Conservation (phyloP, 345 rosid genomes). For the Pugionium cornutum region DNA sequence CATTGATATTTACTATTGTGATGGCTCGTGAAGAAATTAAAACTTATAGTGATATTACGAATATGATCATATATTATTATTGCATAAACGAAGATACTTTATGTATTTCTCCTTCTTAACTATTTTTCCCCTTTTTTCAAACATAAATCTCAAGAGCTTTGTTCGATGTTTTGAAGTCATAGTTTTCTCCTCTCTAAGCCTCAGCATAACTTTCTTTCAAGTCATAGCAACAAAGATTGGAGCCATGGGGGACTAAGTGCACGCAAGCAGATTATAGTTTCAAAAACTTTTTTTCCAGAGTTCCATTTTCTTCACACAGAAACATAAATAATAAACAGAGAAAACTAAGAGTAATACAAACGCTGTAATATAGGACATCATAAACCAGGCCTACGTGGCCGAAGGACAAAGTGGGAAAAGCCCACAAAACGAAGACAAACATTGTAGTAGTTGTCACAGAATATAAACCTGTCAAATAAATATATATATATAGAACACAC, state of each 20-base stretch:
- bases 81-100: no score
- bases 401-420: slow-evolving; percentile 12
- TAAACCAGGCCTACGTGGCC: slow-evolving; percentile 18
- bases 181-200: slow-evolving; percentile 14
- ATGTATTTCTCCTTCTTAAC: no score
- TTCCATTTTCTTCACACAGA: neutral
- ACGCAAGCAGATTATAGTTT: slow-evolving; percentile 48
- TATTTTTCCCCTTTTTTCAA: no score
- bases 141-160: neutral
- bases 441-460: neutral
- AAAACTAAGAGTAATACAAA: slow-evolving; percentile 1
- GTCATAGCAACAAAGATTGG: slow-evolving; percentile 87
- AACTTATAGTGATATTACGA: no score
- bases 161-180: slow-evolving; percentile 3
- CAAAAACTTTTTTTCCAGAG: neutral
- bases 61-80: no score
- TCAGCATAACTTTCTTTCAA: slow-evolving; percentile 44
- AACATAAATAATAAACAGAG: neutral
- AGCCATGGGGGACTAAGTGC: slow-evolving; percentile 78
- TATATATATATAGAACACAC: slow-evolving; percentile 30
- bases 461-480: slow-evolving; percentile 33
- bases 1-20: no score
- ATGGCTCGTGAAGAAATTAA: no score
- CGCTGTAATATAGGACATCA: slow-evolving; percentile 19
- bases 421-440: slow-evolving; percentile 17